phyloP scores from a whole-genome alignment of 306 rosid genomes.

The Cucumis melo region DNA sequence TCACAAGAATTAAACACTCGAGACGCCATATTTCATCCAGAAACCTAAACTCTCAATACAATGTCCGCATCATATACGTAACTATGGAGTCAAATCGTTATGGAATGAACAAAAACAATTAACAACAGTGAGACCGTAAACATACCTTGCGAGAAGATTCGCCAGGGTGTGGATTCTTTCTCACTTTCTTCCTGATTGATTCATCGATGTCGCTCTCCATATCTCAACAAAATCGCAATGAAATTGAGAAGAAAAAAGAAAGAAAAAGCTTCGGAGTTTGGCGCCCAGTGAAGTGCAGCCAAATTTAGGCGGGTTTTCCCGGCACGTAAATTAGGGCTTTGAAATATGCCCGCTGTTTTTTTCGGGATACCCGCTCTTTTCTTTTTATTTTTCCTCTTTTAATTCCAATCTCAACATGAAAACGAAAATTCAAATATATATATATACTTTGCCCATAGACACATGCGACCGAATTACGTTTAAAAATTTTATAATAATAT shows the following conservation, averaged over 20 bases:
- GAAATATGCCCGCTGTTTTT: neutral
- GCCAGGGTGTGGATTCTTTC: conserved; percentile 12
- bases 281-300: neutral
- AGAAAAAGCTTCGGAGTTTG: neutral
- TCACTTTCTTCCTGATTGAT: conserved; percentile 18
- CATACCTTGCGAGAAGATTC: conserved; percentile 36
- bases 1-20: neutral
- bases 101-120: neutral
- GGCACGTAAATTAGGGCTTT: conserved; percentile 1
- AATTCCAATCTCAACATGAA: neutral
- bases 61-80: neutral
- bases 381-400: neutral
- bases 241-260: neutral
- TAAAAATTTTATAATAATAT: too few species aligned
- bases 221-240: neutral
- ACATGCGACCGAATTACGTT: neutral
- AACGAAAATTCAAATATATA: neutral
- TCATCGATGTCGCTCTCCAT: conserved; percentile 45
- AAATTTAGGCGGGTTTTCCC: conserved; percentile 1
- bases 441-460: neutral
- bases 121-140: neutral
- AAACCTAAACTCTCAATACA: neutral
- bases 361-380: neutral
- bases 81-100: neutral
- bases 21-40: neutral